Percentiles rank a stretch among this genome's conserved stretches.
Evolutionary conservation across 2,329 filamentous ascomycete species (phyloP).

Genomic region (Corynespora cassiicola): DNA sequence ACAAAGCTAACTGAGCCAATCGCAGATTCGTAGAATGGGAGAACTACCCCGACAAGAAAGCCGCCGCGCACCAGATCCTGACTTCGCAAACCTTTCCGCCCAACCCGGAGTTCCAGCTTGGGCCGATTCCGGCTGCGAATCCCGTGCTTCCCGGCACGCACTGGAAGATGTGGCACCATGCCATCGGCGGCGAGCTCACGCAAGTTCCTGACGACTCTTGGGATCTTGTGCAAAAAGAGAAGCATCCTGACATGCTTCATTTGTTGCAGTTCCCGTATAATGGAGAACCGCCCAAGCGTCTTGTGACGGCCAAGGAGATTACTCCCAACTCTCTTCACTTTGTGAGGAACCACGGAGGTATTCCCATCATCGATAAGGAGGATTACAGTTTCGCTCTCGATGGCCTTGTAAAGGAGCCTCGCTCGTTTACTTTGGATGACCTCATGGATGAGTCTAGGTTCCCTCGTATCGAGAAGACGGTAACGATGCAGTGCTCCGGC

Average conservation of each 20-base stretch:
- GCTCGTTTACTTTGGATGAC: constrained; percentile 61
- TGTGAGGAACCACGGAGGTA: constrained; percentile 73
- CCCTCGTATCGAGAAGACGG: constrained; percentile 60
- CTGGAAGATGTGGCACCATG: constrained; percentile 48
- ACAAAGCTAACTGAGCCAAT: too few species aligned
- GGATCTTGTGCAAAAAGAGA: constrained; percentile 46
- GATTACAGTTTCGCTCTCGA: constrained; percentile 59
- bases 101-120: constrained; percentile 43
- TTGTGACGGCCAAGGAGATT: constrained; percentile 54
- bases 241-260: constrained; percentile 55
- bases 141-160: constrained; percentile 42
- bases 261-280: constrained; percentile 57
- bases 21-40: constrained; percentile 1
- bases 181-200: constrained; percentile 33
- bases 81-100: background rate
- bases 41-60: constrained; percentile 2
- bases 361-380: constrained; percentile 65
- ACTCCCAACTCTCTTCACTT: constrained; percentile 67
- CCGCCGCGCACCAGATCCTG: constrained; percentile 1
- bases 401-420: constrained; percentile 64
- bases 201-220: constrained; percentile 59
- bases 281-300: constrained; percentile 54
- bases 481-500: constrained; percentile 70
- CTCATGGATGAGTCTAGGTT: constrained; percentile 64
- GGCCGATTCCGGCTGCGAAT: constrained; percentile 42